Percentiles rank a stretch among this genome's conserved stretches.
Conservation (phyloP, 768 basidiomycete species). For the Trametes cinnabarina region DNA sequence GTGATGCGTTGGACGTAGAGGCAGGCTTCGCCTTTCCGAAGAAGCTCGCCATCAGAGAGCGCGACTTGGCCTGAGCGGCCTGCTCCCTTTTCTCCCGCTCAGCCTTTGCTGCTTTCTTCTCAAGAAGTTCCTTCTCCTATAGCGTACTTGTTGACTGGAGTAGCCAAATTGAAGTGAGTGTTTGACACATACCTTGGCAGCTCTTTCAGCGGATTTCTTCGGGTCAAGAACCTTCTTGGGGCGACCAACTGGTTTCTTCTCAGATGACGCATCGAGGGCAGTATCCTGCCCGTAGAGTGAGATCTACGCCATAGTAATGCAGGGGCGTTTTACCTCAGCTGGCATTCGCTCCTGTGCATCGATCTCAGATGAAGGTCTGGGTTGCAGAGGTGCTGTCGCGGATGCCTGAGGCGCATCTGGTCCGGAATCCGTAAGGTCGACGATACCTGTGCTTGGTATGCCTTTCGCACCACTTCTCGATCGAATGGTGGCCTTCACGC, state of each 20-base stretch:
- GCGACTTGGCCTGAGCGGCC: slow-evolving; percentile 69
- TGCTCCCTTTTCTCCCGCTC: slow-evolving; percentile 73
- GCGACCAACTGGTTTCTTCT: slow-evolving; percentile 34
- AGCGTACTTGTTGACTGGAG: not conserved
- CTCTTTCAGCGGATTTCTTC: slow-evolving; percentile 58
- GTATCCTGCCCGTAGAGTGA: slow-evolving; percentile 30
- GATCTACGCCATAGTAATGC: not conserved
- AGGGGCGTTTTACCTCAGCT: not conserved
- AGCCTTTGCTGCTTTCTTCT: slow-evolving; percentile 64
- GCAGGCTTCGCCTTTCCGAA: slow-evolving; percentile 60
- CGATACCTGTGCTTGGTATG: not conserved
- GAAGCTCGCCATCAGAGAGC: slow-evolving; percentile 74
- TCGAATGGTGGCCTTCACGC: not conserved
- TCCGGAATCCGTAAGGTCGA: slow-evolving; percentile 5
- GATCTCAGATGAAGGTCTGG: slow-evolving; percentile 11
- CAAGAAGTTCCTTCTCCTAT: slow-evolving; percentile 67
- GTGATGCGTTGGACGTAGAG: slow-evolving; percentile 20
- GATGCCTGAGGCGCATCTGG: not conserved
- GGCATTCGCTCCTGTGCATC: slow-evolving; percentile 28
- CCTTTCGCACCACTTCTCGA: slow-evolving; percentile 8
- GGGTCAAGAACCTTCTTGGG: slow-evolving; percentile 54
- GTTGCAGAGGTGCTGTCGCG: not conserved
- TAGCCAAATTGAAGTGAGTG: too few relatives aligned
- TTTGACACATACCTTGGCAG: slow-evolving; percentile 41
- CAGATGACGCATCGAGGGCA: slow-evolving; percentile 1